Evolutionary conservation across 129 eudicot genomes (phyloP).

Genomic region (Pulicaria dysenterica): DNA sequence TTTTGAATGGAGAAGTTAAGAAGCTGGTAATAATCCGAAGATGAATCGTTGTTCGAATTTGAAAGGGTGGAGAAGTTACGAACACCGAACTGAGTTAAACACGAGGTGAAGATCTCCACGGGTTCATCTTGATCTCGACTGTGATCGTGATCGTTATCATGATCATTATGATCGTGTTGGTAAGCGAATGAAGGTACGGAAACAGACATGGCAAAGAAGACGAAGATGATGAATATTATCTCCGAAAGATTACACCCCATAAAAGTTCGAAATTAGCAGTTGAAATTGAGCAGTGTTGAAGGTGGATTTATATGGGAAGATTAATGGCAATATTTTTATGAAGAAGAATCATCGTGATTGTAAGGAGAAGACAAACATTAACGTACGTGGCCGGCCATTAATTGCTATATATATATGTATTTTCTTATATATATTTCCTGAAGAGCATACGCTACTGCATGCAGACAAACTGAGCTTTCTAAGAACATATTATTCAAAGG

Average conservation of each 20-base stretch:
- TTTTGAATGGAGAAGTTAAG: conserved; percentile 73
- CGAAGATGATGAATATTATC: neutral
- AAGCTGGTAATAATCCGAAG: conserved; percentile 36
- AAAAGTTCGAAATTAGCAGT: neutral
- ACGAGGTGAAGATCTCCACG: conserved; percentile 22
- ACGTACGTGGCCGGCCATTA: conserved; percentile 51
- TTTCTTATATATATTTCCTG: conserved; percentile 8
- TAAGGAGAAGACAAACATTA: conserved; percentile 36
- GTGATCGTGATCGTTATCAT: neutral
- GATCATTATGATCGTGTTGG: conserved; percentile 6
- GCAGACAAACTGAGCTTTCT: conserved; percentile 34
- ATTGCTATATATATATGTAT: neutral
- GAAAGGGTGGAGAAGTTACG: conserved; percentile 53
- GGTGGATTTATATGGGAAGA: conserved; percentile 21
- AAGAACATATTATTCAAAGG: neutral
- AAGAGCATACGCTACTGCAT: conserved; percentile 24
- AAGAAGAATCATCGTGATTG: conserved; percentile 28
- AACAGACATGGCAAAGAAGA: conserved; percentile 33
- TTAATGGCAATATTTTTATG: conserved; percentile 13
- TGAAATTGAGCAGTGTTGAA: neutral
- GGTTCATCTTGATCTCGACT: conserved; percentile 19
- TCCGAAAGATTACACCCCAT: conserved; percentile 18
- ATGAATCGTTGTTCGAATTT: conserved; percentile 28
- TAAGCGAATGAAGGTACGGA: conserved; percentile 10
- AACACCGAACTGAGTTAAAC: conserved; percentile 49